Base-by-base conservation (phyloP, 768 basidiomycete species). In the Mrakia gelida region DNA sequence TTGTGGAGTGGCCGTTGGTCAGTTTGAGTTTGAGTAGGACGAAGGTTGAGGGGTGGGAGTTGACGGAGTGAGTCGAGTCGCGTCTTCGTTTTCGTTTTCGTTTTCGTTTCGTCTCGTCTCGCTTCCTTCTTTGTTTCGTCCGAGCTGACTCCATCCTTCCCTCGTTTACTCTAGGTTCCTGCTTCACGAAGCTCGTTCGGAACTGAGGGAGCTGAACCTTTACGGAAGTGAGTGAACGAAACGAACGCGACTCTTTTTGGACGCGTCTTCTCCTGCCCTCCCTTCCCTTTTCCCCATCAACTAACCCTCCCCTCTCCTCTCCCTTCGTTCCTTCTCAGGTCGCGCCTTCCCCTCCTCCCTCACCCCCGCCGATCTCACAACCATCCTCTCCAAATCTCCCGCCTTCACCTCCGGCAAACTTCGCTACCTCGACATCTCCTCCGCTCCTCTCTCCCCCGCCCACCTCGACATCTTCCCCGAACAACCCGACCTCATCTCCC, bases 391-490 rank as follows among this genome's bases (percentile, higher is more conserved):
- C 9, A 83, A 84, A 26, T 94, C 94, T 0, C 94, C 94, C 0
- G 93, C 92, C 81, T 92, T 99, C 86, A 84, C 86, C 16, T 88
- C 86, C 71, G 92, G 92, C 13, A 84, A 89, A 78, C 86, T 99
- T 59, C 88, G 90, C 16, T 97, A 95, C 84, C 88, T 99, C 80
- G 96, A 99, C 84, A 84, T 99, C 43, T 97, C 95, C 21, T 93
- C 92, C 79, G 86, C 92, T 8, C 91, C 92, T 0, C 80, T 98
- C 73, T 91, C 91, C 8, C 84, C 86, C 65, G 86, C 88, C 11
- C 84, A 91, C 77, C 82, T 84, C 16, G 10, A 84, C 91, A 9
- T 85, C 0, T 90, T 90, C 82, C 87, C 87, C 26, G 85, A 89
- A 10, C 93, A 93, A 83, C 90, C 89, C 3, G 87, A 87, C 63